Conservation (phyloP, 2,329 filamentous ascomycete genomes). For the Apiospora arundinis region DNA sequence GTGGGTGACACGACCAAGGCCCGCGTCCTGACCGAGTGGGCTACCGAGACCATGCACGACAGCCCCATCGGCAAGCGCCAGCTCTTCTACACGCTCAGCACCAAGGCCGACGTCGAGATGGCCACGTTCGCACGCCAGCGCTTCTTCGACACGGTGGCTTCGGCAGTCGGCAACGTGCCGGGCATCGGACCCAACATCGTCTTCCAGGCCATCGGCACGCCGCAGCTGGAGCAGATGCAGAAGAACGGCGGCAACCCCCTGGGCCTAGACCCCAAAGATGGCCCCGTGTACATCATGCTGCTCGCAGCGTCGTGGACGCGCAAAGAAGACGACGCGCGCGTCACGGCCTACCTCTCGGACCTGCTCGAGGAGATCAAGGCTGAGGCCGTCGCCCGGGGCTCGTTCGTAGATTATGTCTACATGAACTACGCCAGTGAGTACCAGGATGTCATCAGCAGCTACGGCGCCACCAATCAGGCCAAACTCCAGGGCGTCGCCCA, state of each 20-base stretch:
- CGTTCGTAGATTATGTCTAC: conserved; percentile 28
- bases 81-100: conserved; percentile 5
- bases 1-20: background rate
- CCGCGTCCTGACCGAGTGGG: conserved; percentile 45
- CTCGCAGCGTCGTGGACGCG: conserved; percentile 33
- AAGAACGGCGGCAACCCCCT: conserved; percentile 47
- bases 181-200: background rate
- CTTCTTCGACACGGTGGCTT: background rate
- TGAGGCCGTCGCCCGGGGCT: conserved; percentile 24
- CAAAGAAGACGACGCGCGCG: conserved; percentile 27
- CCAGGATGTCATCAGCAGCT: conserved; percentile 2
- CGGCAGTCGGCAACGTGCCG: background rate
- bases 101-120: background rate
- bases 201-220: conserved; percentile 48
- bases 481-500: background rate
- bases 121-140: conserved; percentile 44
- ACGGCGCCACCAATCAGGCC: background rate
- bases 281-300: conserved; percentile 33
- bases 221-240: conserved; percentile 42
- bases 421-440: conserved; percentile 16
- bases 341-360: conserved; percentile 19
- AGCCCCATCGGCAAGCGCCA: conserved; percentile 50
- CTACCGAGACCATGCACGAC: conserved; percentile 42
- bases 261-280: conserved; percentile 37
- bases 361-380: conserved; percentile 30